phyloP scores from a whole-genome alignment of 2,329 filamentous ascomycete species.

The Botryotinia convoluta region DNA sequence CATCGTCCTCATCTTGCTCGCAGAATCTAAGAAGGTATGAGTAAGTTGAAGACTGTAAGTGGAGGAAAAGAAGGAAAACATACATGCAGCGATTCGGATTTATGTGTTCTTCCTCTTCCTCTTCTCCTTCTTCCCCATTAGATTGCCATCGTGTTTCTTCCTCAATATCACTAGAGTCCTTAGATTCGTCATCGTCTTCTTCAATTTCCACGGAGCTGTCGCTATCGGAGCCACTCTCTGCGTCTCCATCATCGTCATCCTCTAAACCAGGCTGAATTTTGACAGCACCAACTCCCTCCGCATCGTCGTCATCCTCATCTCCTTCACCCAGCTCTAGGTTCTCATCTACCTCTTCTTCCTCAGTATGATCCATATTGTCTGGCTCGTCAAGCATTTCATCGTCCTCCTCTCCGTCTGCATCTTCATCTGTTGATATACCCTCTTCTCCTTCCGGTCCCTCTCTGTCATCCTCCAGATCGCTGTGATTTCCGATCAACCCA shows the following conservation, averaged over 20 bases:
- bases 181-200: constrained; percentile 49
- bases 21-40: constrained; percentile 65
- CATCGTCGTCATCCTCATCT: constrained; percentile 43
- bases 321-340: constrained; percentile 45
- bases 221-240: constrained; percentile 34
- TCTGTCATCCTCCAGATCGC: constrained; percentile 27
- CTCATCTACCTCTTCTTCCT: constrained; percentile 41
- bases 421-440: constrained; percentile 32
- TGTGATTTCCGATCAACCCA: constrained; percentile 34
- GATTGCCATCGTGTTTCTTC: constrained; percentile 54
- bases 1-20: constrained; percentile 76
- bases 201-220: constrained; percentile 31
- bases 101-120: constrained; percentile 52
- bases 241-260: constrained; percentile 43
- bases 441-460: constrained; percentile 36
- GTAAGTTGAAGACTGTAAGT: constrained; percentile 9
- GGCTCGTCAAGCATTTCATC: constrained; percentile 37
- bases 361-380: constrained; percentile 36
- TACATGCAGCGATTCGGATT: constrained; percentile 64
- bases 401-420: constrained; percentile 41
- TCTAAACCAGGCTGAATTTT: constrained; percentile 37
- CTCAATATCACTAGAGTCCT: constrained; percentile 57
- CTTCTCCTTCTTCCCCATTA: constrained; percentile 47
- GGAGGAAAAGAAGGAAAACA: constrained; percentile 37
- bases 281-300: constrained; percentile 38